phyloP scores from a whole-genome alignment of 305 asterid species.

The Solanum hybrid region DNA sequence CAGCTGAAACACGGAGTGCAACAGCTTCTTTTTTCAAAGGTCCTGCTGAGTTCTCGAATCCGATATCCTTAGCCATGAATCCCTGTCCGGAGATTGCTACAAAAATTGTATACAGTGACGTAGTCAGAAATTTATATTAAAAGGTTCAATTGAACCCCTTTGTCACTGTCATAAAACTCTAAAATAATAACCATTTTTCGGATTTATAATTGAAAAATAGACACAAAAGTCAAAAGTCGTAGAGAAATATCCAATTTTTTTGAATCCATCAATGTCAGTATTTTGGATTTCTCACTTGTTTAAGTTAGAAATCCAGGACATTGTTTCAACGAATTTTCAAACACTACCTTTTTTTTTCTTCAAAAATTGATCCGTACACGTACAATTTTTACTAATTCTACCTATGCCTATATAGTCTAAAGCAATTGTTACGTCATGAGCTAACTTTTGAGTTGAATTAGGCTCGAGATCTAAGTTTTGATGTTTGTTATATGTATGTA shows the following conservation, averaged over 20 bases:
- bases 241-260: background rate
- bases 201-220: background rate
- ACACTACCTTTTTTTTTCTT: background rate
- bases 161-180: background rate
- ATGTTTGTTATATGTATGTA: no score
- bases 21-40: conserved; percentile 28
- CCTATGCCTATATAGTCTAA: background rate
- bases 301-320: background rate
- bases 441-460: background rate
- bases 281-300: background rate
- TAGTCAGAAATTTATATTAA: background rate
- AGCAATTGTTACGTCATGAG: background rate
- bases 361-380: no score
- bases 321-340: background rate
- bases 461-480: no score
- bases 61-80: conserved; percentile 37
- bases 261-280: background rate
- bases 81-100: conserved; percentile 36
- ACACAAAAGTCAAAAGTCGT: background rate
- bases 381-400: background rate
- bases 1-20: conserved; percentile 37
- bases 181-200: background rate
- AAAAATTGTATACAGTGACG: background rate
- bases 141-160: background rate
- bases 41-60: conserved; percentile 42